Conservation (phyloP, 78 protist species). For the Chrysochromulina parva region DNA sequence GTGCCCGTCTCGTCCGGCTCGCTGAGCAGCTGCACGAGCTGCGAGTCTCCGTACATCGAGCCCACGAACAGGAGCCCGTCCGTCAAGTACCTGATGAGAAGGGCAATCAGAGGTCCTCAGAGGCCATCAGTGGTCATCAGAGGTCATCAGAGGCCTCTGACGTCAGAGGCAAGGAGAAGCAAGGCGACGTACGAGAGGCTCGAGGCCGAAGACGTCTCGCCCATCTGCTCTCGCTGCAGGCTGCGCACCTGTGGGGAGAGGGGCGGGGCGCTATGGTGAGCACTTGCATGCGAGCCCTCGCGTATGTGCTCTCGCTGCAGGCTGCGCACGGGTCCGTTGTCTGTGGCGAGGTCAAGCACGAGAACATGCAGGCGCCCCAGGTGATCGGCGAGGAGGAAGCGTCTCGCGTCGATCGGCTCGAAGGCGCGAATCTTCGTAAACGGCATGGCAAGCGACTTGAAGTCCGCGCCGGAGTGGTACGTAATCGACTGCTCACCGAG, state of each 20-base stretch:
- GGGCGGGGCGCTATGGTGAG: background rate
- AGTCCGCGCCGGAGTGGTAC: conserved; percentile 43
- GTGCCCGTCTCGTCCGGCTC: background rate
- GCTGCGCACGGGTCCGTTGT: background rate
- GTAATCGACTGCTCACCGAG: conserved; percentile 80
- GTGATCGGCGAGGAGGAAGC: conserved; percentile 66
- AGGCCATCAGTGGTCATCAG: no score
- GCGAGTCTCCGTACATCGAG: conserved; percentile 75
- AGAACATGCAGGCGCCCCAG: conserved; percentile 53
- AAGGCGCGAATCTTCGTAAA: conserved; percentile 23
- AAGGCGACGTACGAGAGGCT: conserved; percentile 6
- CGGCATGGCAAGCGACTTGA: conserved; percentile 12
- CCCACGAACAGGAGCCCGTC: conserved; percentile 82
- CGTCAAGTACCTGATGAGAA: conserved; percentile 65
- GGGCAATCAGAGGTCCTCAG: no score
- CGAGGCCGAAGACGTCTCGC: background rate
- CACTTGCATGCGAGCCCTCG: background rate
- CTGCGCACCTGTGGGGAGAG: background rate
- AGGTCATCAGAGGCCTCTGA: no score
- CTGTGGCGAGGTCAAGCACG: background rate
- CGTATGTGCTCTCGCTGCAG: background rate
- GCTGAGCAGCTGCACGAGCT: conserved; percentile 31
- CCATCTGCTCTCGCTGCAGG: background rate
- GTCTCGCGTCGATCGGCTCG: conserved; percentile 46
- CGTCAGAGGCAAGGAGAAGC: no score